Conservation (phyloP, 2,329 filamentous ascomycete species). For the Arachnomyces sp. region DNA sequence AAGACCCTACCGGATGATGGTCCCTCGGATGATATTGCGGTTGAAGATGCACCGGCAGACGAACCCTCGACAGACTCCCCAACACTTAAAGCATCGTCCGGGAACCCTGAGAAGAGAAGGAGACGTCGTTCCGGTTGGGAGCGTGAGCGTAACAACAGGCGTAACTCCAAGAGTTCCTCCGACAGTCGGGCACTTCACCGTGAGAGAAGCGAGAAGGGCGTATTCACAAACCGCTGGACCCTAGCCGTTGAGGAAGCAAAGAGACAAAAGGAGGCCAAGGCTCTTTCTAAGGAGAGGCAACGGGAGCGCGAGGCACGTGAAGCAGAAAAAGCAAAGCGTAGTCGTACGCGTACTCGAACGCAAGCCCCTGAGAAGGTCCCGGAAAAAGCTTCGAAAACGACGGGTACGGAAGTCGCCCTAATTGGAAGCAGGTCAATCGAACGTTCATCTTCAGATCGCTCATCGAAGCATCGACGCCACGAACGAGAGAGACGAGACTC, state of each 20-base stretch:
- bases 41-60: constrained; percentile 9
- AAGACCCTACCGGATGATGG: constrained; percentile 2
- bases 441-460: constrained; percentile 18
- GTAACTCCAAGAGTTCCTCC: constrained; percentile 29
- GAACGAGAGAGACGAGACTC: constrained; percentile 15
- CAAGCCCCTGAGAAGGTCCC: background rate
- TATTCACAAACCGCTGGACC: constrained; percentile 27
- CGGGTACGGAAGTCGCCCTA: constrained; percentile 12
- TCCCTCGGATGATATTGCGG: background rate
- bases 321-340: constrained; percentile 15
- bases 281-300: constrained; percentile 13
- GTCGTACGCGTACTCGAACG: constrained; percentile 11
- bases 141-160: constrained; percentile 19
- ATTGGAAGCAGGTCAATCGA: constrained; percentile 13
- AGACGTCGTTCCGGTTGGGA: constrained; percentile 23
- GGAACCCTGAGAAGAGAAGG: constrained; percentile 20
- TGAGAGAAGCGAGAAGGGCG: constrained; percentile 25
- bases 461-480: constrained; percentile 16
- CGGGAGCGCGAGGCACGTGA: constrained; percentile 14
- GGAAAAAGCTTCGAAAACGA: constrained; percentile 7
- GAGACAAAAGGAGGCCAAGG: constrained; percentile 22
- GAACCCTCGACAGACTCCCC: constrained; percentile 8
- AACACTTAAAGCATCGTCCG: constrained; percentile 10
- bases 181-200: constrained; percentile 26
- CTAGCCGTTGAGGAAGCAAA: constrained; percentile 30